Conservation (phyloP, 2,329 filamentous ascomycete genomes). For the Diaporthe nobilis region DNA sequence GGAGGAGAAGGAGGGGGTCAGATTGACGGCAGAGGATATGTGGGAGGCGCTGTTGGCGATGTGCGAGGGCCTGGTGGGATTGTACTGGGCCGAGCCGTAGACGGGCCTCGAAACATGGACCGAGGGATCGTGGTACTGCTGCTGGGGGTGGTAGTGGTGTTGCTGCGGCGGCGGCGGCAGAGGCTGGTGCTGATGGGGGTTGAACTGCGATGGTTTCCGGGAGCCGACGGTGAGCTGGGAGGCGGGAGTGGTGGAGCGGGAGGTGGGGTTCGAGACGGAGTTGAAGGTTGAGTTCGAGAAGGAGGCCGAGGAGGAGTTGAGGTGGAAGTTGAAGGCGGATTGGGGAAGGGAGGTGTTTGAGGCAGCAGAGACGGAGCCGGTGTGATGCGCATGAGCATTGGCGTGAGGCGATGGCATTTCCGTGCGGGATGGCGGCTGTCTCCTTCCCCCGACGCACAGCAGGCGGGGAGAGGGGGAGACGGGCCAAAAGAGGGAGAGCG, state of each 20-base stretch:
- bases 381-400: slow-evolving; percentile 34
- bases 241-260: slow-evolving; percentile 39
- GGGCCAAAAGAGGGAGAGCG: slow-evolving; percentile 25
- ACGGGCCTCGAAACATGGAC: slow-evolving; percentile 36
- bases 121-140: slow-evolving; percentile 27
- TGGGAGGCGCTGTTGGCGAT: slow-evolving; percentile 38
- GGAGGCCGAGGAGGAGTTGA: slow-evolving; percentile 33
- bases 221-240: slow-evolving; percentile 35
- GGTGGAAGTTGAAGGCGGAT: slow-evolving; percentile 41
- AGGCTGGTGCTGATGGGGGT: slow-evolving; percentile 9
- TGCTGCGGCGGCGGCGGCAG: slow-evolving; percentile 28
- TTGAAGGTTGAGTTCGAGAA: slow-evolving; percentile 17
- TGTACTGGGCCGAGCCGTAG: slow-evolving; percentile 36
- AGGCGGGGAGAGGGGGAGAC: slow-evolving; percentile 36
- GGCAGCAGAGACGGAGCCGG: slow-evolving; percentile 35
- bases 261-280: slow-evolving; percentile 34
- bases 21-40: slow-evolving; percentile 43
- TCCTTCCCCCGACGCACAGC: slow-evolving; percentile 38
- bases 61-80: slow-evolving; percentile 32
- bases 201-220: slow-evolving; percentile 26
- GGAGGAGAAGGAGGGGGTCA: slow-evolving; percentile 46
- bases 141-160: slow-evolving; percentile 22
- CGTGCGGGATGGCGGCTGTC: slow-evolving; percentile 32
- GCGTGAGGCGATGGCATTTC: slow-evolving; percentile 41
- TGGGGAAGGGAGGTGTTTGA: slow-evolving; percentile 37